Evolutionary conservation across 345 rosid genomes (phyloP), one percentile per base, ranked within the genome.

Genomic region (Rhodomyrtus tomentosa): DNA sequence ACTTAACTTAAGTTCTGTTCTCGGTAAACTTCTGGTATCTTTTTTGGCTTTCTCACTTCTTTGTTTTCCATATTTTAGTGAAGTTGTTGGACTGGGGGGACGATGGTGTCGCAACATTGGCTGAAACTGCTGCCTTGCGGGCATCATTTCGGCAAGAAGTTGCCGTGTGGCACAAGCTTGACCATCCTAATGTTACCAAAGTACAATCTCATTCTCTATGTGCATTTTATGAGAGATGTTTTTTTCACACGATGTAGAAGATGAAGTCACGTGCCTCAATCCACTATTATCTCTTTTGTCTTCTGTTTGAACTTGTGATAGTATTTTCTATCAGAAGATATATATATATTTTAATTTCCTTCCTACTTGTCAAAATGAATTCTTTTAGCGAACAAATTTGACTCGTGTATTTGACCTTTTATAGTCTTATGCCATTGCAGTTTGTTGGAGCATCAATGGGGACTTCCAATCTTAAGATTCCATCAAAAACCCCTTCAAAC

Each of bases 401-500:
- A 22, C 50, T 49, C 27, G 76, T n/a, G 83, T 50, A 15, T 83
- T 42, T 2, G 5, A 58, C n/a, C 45, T 76, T 82, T 81, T 24
- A 81, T n/a, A 42, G 21, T 73, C 36, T 82, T 83, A 82, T 72
- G 9, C 38, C 72, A 27, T 81, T 56, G 83, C 91, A 97, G 99
- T 95, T 97, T 87, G 86, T 95, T 84, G 99, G 99, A 83, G 99
- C 99, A 56, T 95, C 99, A 15, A 91, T 97, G 98, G 99, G 99
- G 87, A 93, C 98, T 49, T 90, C 90, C 76, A 93, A 97, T 85
- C 98, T 95, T 40, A 97, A 91, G 89, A 88, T 95, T 90, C 95
- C 97, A 85, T 59, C 90, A 0, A 88, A 89, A 82, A 87, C 72
- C 81, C 84, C 88, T 82, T 73, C 90, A 25, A 81, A 84, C 58